phyloP scores from a whole-genome alignment of 345 rosid genomes.

The Camelina sativa region DNA sequence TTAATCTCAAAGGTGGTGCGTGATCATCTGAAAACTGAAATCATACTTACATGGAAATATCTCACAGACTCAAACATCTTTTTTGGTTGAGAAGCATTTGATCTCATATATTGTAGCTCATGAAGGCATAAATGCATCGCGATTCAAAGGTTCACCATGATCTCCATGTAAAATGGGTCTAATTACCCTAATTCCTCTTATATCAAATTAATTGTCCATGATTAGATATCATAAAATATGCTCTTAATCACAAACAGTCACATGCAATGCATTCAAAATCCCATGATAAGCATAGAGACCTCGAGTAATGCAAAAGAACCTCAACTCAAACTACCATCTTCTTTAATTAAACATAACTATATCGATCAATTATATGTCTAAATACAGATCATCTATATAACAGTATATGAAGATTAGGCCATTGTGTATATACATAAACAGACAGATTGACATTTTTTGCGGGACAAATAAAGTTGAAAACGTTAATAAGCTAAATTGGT shows the following conservation, averaged over 20 bases:
- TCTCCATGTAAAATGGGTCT: background rate
- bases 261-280: slow-evolving; percentile 42
- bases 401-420: slow-evolving; percentile 25
- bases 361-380: slow-evolving; percentile 33
- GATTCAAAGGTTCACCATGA: too few relatives aligned
- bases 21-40: too few relatives aligned
- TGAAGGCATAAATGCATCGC: too few relatives aligned
- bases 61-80: too few relatives aligned
- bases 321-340: slow-evolving; percentile 24
- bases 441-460: slow-evolving; percentile 18
- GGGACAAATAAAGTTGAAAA: slow-evolving; percentile 35
- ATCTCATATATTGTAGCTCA: too few relatives aligned
- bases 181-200: background rate
- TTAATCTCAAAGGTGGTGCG: too few relatives aligned
- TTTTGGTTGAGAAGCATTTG: too few relatives aligned
- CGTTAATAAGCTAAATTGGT: slow-evolving; percentile 30
- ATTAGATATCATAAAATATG: slow-evolving; percentile 19
- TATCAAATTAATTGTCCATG: background rate
- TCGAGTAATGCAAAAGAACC: slow-evolving; percentile 33
- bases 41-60: too few relatives aligned
- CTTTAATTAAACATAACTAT: slow-evolving; percentile 1
- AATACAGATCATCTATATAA: slow-evolving; percentile 25
- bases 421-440: slow-evolving; percentile 29
- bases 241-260: slow-evolving; percentile 22
- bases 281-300: slow-evolving; percentile 34